phyloP scores from a whole-genome alignment of 2,329 filamentous ascomycete species.

The Plenodomus biglobosus region DNA sequence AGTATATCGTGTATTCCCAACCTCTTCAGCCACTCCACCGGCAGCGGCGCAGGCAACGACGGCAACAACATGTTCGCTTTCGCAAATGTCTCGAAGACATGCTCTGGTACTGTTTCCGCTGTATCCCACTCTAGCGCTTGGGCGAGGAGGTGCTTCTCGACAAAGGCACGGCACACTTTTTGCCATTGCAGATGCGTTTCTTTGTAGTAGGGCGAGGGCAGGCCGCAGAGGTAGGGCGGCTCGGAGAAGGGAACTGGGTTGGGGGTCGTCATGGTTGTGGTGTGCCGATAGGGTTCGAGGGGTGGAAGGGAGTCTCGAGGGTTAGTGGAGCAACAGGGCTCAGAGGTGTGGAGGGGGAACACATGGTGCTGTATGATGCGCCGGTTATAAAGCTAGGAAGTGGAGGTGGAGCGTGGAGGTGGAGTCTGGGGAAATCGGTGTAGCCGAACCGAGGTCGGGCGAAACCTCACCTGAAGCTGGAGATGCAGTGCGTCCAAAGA shows the following conservation, averaged over 20 bases:
- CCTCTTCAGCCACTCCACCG: constrained; percentile 66
- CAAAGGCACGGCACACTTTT: constrained; percentile 66
- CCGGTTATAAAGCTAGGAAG: not conserved
- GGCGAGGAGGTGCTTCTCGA: constrained; percentile 62
- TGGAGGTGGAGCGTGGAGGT: not conserved
- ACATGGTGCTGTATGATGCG: not conserved
- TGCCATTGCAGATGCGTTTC: constrained; percentile 67
- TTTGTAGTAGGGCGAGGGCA: constrained; percentile 72
- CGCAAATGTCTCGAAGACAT: constrained; percentile 66
- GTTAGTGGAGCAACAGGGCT: not conserved
- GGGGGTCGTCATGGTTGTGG: constrained; percentile 31
- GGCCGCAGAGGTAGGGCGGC: constrained; percentile 68
- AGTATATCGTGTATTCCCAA: constrained; percentile 67
- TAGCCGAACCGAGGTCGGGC: not conserved
- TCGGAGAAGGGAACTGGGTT: constrained; percentile 67
- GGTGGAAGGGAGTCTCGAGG: not conserved
- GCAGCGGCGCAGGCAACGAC: constrained; percentile 67
- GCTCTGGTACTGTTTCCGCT: constrained; percentile 62
- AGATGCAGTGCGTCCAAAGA: no score
- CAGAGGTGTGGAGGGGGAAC: not conserved
- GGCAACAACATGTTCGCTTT: constrained; percentile 70
- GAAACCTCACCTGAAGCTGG: no score
- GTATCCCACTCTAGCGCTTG: constrained; percentile 71
- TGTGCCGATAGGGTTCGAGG: no score
- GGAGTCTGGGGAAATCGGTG: not conserved